Conservation (phyloP, 176 grass and related monocot species). For the Aegilops speltoides region DNA sequence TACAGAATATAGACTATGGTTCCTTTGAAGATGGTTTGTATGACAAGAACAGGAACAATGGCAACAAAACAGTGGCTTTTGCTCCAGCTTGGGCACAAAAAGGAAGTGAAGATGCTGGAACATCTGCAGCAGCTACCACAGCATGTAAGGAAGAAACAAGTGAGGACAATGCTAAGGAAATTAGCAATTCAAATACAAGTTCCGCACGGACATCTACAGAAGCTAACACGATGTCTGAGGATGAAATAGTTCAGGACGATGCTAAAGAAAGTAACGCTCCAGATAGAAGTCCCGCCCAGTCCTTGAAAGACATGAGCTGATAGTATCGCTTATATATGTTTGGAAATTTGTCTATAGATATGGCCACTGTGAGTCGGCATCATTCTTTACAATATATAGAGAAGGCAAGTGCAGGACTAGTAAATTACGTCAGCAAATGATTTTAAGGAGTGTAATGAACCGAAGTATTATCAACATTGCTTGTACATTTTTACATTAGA, state of each 20-base stretch:
- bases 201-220: background rate
- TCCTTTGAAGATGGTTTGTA: constrained; percentile 43
- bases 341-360: background rate
- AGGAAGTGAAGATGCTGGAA: constrained; percentile 30
- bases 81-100: constrained; percentile 9
- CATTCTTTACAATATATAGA: constrained; percentile 20
- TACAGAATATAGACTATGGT: constrained; percentile 72
- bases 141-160: constrained; percentile 31
- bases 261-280: constrained; percentile 10
- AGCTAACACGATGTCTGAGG: constrained; percentile 3
- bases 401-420: background rate
- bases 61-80: constrained; percentile 2
- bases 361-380: constrained; percentile 15
- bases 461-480: background rate
- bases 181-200: constrained; percentile 24
- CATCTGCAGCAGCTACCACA: constrained; percentile 22
- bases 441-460: constrained; percentile 15
- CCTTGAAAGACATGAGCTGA: background rate
- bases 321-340: background rate
- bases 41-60: background rate
- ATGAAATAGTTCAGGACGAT: constrained; percentile 1
- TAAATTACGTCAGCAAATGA: background rate
- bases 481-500: background rate
- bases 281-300: background rate
- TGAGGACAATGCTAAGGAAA: constrained; percentile 11